Percentiles rank a stretch among this genome's conserved stretches.
These are phyloP conservation scores for Mortierella sp. DNA, from an alignment of 371 early-diverging fungal genomes.

Conservation along the genomic window DNA sequence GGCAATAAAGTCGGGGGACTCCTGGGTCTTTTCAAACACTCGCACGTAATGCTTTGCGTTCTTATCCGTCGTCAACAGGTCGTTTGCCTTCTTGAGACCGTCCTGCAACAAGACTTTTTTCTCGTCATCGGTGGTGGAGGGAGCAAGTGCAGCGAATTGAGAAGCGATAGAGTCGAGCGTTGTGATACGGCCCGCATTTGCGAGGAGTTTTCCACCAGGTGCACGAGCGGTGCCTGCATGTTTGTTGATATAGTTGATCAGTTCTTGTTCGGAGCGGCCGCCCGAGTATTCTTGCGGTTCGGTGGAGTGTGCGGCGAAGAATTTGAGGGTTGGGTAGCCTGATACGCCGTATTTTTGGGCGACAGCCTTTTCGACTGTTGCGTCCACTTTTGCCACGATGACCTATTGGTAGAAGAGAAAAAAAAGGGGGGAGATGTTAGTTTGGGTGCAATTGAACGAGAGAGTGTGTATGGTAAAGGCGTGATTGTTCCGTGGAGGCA, in stretches of 20 bases:
- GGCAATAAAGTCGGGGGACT: constrained; percentile 70
- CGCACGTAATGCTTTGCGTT: constrained; percentile 77
- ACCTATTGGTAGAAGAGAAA: constrained; percentile 30
- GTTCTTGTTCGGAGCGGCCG: constrained; percentile 80
- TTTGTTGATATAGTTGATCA: constrained; percentile 88
- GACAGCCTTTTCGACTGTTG: constrained; percentile 68
- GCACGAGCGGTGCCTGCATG: constrained; percentile 84
- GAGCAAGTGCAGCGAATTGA: constrained; percentile 65
- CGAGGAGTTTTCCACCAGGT: constrained; percentile 70
- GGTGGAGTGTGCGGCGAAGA: constrained; percentile 80
- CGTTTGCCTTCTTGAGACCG: constrained; percentile 6
- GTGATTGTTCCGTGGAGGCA: background rate
- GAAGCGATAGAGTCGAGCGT: constrained; percentile 74
- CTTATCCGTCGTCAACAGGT: background rate
- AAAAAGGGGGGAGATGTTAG: background rate
- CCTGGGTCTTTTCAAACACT: constrained; percentile 78
- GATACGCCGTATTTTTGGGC: constrained; percentile 73
- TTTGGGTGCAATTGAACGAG: background rate
- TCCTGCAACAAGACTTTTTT: constrained; percentile 17
- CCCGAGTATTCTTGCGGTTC: constrained; percentile 74
- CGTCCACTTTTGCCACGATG: constrained; percentile 92
- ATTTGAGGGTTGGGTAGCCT: constrained; percentile 90
- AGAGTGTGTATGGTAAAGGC: background rate
- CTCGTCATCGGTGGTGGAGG: constrained; percentile 55
- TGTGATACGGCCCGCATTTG: constrained; percentile 76